Evolutionary conservation across 495 filamentous ascomycete genomes (phyloP), one percentile per base, ranked within the genome.

Genomic region (Aspergillus taichungensis): DNA sequence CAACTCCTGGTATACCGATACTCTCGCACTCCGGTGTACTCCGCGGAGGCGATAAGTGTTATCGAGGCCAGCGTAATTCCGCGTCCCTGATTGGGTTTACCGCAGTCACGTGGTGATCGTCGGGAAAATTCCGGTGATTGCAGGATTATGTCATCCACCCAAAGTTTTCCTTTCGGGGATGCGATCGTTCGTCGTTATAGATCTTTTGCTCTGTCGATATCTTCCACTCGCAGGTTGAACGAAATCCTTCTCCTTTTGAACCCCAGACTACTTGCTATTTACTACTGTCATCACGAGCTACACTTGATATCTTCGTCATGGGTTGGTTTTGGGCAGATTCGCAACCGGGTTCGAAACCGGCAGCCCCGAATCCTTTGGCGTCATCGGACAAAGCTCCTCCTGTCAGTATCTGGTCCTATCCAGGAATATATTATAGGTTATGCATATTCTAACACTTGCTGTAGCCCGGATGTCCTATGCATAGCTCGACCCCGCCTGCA

Each of bases 241-340:
- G 34, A 37, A 32, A 37, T 42, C 18, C 6, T 45, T 38, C 29
- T 13, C 10, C 14, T 33, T 42, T 11, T 13, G 40, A 11, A n/a
- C 6, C 13, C 28, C 28, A 13, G 9, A 1, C 28, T n/a, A 18
- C 4, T 38, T 38, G 36, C 0, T 34, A 10, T 11, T 6, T 6
- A 14, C 29, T 5, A 5, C 33, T 28, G n/a, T 30, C 13, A 27
- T 30, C 14, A 39, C 37, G n/a, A 27, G 1, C 13, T 42, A 40
- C 8, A 49, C 37, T 38, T 31, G 45, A 33, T n/a, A 30, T 27
- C 8, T 40, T 48, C 42, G 60, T 50, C 37, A 96, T 98, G 92
- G 92, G 92, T 50, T 98, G 94, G 94, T 98, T 98, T 55, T 98
- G 92, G 92, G 85, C 89, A 66, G 89, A 98, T 52, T 60, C 77